Conservation (phyloP, 306 rosid genomes). For the Vigna trinervia region DNA sequence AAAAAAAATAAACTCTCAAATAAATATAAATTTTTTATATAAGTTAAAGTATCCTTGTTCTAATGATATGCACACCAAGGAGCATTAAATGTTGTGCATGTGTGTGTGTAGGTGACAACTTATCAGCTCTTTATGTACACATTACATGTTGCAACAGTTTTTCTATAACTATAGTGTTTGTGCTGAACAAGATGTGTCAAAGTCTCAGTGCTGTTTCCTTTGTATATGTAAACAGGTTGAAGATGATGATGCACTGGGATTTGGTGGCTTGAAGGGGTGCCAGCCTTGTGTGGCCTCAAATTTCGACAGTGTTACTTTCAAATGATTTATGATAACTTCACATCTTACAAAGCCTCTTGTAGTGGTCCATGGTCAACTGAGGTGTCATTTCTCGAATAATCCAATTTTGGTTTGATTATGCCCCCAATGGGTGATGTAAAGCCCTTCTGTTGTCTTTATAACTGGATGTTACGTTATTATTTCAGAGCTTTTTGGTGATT, state of each 20-base stretch:
- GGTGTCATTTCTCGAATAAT: constrained; percentile 55
- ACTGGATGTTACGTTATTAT: constrained; percentile 4
- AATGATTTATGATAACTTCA: constrained; percentile 41
- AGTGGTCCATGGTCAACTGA: constrained; percentile 58
- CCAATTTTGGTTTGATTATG: constrained; percentile 36
- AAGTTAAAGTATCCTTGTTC: no score
- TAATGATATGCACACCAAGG: not conserved
- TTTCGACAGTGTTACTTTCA: constrained; percentile 28
- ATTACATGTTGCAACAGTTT: not conserved
- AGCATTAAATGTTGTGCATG: not conserved
- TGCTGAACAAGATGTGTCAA: not conserved
- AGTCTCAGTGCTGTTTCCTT: constrained; percentile 17
- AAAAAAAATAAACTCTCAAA: no score
- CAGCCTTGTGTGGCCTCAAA: constrained; percentile 36
- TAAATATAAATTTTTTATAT: no score
- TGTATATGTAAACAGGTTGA: not conserved
- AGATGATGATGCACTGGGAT: constrained; percentile 17
- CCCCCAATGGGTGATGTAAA: constrained; percentile 10
- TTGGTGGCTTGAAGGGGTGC: not conserved
- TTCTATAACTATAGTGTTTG: not conserved
- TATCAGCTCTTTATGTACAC: constrained; percentile 27
- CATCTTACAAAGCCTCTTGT: constrained; percentile 1
- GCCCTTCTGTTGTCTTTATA: constrained; percentile 29
- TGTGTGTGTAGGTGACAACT: constrained; percentile 15
- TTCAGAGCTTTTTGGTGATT: constrained; percentile 47